Base-by-base conservation (phyloP, 202 grass and related monocot species). In the Carex arenaria region DNA sequence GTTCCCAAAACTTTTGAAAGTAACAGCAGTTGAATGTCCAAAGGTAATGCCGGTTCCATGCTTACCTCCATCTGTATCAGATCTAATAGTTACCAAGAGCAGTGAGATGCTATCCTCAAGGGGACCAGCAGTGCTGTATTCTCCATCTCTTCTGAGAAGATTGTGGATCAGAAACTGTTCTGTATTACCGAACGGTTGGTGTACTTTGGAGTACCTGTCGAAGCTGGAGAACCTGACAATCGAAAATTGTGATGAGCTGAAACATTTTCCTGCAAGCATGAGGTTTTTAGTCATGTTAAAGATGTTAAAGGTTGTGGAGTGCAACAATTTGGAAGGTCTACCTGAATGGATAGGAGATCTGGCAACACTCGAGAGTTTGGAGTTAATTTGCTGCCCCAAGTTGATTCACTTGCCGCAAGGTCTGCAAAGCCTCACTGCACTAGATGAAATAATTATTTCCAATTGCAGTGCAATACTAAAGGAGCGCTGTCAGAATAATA, bases 271-370 rank as follows among this genome's bases (percentile, higher is more conserved):
- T 22, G 75, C 65, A 55, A 80, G 66, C 7, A 88, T 90, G 80
- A 62, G 15, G 28, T 67, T 64, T 40, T 72, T 88, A 52, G 32
- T 28, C 47, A 13, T 43, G 6, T 63, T 92, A n/a, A 76, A 80
- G 26, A 89, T 36, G 10, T 84, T 92, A 70, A 87, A 18, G 81
- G 83, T 92, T 26, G 10, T 36, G 6, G 79, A 75, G 22, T 90
- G 90, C 43, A 38, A 54, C 31, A 85, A 87, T 32, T 72, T 92
- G 23, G 83, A 87, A 19, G 67, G 61, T 23, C 63, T 92, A 62
- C 87, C 85, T 7, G 87, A 92, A 70, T 92, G 90, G 87, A 36
- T 92, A 7, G 90, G 79, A 12, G 83, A 87, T 9, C 73, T 92
- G 20, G 18, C 9, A 18, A 73, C 72, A 10, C 59, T 87, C 30